Percentiles rank a stretch among this genome's conserved stretches.
Conservation (phyloP, 208 protist species). For the Tritrichomonas foetus region DNA sequence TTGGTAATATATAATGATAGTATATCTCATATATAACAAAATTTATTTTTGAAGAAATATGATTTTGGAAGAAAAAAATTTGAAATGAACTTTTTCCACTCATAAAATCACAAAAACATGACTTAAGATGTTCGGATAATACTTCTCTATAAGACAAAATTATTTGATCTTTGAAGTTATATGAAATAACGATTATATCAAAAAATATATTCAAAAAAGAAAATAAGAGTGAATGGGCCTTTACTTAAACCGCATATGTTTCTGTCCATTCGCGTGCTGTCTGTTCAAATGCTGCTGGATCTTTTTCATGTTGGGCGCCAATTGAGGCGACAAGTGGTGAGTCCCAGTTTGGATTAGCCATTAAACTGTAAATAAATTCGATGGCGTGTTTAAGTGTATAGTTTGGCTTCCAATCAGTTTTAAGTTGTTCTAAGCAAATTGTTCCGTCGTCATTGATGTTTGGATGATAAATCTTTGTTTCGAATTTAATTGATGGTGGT, state of each 20-base stretch:
- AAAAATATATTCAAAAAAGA: not conserved
- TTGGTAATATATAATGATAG: too few relatives aligned
- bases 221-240: not conserved
- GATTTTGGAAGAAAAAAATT: too few relatives aligned
- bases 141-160: too few relatives aligned
- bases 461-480: constrained; percentile 42
- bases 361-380: not conserved
- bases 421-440: constrained; percentile 21
- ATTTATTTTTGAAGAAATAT: too few relatives aligned
- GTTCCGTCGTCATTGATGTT: constrained; percentile 19
- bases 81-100: too few relatives aligned
- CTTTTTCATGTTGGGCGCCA: not conserved
- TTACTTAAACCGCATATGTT: not conserved
- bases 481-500: constrained; percentile 22
- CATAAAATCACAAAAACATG: too few relatives aligned
- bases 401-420: not conserved
- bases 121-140: too few relatives aligned
- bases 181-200: too few relatives aligned
- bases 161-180: too few relatives aligned
- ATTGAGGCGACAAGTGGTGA: not conserved
- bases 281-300: constrained; percentile 29
- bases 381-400: not conserved
- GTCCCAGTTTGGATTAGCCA: not conserved
- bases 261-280: not conserved
- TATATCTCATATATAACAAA: too few relatives aligned